Conservation (phyloP, 2,329 filamentous ascomycete species). For the Fusarium heterosporum region DNA sequence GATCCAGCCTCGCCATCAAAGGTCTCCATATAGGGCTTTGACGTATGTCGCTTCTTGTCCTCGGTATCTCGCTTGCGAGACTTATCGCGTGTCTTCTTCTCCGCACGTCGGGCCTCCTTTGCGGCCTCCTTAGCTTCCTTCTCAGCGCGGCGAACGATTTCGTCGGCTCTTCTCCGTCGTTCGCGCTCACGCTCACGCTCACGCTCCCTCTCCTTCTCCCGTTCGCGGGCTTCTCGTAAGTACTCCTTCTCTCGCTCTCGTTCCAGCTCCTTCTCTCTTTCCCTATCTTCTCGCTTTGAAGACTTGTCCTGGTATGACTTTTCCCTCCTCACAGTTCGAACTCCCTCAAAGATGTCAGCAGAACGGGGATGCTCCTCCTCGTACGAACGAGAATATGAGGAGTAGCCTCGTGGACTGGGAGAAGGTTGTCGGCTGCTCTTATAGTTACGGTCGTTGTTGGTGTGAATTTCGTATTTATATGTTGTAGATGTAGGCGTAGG, state of each 20-base stretch:
- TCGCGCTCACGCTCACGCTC: constrained; percentile 38
- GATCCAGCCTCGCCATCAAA: constrained; percentile 46
- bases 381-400: constrained; percentile 55
- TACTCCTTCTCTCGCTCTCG: constrained; percentile 47
- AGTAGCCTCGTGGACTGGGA: constrained; percentile 52
- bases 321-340: constrained; percentile 56
- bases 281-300: constrained; percentile 56
- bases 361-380: constrained; percentile 58
- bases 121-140: constrained; percentile 49
- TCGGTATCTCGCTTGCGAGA: constrained; percentile 54
- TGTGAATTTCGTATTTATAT: constrained; percentile 61
- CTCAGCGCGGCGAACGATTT: constrained; percentile 41
- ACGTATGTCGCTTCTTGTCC: constrained; percentile 51
- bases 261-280: constrained; percentile 53
- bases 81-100: constrained; percentile 55
- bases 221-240: constrained; percentile 37
- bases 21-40: constrained; percentile 53
- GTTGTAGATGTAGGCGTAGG: constrained; percentile 54
- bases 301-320: constrained; percentile 61
- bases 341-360: constrained; percentile 60
- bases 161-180: constrained; percentile 23
- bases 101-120: constrained; percentile 50
- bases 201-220: constrained; percentile 46
- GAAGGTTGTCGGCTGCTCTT: constrained; percentile 48
- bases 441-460: constrained; percentile 62